Evolutionary conservation across 495 filamentous ascomycete genomes (phyloP), one percentile per base, ranked within the genome.

Genomic region (Rhizodiscina lignyota): DNA sequence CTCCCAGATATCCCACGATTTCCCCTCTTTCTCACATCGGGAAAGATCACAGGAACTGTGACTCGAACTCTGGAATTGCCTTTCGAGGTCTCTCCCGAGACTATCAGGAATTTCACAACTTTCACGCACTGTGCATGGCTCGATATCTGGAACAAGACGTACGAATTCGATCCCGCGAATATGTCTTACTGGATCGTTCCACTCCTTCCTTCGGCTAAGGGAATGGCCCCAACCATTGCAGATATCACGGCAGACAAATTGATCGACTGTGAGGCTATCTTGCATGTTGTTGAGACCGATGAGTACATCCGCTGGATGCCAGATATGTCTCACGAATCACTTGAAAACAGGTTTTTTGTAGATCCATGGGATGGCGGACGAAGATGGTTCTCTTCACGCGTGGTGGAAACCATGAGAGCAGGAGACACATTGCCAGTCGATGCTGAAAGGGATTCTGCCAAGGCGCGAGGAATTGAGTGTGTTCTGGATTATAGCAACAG

Each of bases 61-160:
- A 68, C 38, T 29, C 54, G 18, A 13, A 58, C 38, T n/a, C 43
- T 69, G 8, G 32, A 49, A 2, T 47, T 34, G 5, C 39, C 55
- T 2, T 33, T 87, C 8, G 15, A 51, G 5, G 41, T 76, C 16
- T 42, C 48, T 3, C 28, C 48, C 0, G 46, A 57, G 1, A 53
- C 61, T 1, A 36, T 81, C 4, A 48, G 64, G 4, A 46, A 54
- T 6, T 42, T 96, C 24, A 76, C 68, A 15, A 48, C 49, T 1
- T 87, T 91, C 44, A 92, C 82, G 0, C 57, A 86, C 22, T 65
- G 67, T 5, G 52, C 91, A 2, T 94, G 86, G 47, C 59, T 69
- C n/a, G 83, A 94, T 48, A 56, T 94, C 0, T 97, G 93, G 53
- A 83, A 81, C 42, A 97, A 97, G 53, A 62, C 59, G 3, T 97